Percentiles rank a stretch among this genome's conserved stretches.
These are phyloP conservation scores for Gynochthodes officinalis DNA, from an alignment of 257 asterid genomes.

Conservation along the genomic window DNA sequence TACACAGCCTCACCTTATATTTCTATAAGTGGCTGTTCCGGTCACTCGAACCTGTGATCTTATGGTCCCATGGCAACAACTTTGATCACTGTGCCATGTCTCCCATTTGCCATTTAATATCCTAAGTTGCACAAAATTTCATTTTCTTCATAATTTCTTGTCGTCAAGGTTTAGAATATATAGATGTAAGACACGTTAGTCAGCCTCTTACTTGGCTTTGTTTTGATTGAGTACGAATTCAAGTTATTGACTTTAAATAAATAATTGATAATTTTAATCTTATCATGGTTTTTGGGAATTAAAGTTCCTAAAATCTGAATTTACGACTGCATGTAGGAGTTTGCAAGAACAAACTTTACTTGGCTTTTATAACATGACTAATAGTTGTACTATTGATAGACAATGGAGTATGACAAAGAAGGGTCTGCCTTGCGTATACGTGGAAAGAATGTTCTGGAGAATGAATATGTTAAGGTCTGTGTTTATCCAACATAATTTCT, in stretches of 20 bases:
- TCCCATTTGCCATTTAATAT: no score
- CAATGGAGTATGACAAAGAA: constrained; percentile 90
- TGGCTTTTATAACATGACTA: not conserved
- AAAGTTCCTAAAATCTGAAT: not conserved
- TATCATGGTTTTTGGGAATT: not conserved
- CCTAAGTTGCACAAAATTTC: not conserved
- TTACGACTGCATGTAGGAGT: not conserved
- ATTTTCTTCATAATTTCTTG: not conserved
- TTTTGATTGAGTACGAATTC: not conserved
- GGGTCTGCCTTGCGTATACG: constrained; percentile 87
- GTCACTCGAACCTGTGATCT: no score
- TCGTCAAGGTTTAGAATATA: not conserved
- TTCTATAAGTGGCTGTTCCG: no score
- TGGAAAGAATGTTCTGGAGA: constrained; percentile 87
- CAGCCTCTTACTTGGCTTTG: not conserved
- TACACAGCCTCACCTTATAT: no score
- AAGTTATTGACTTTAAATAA: not conserved
- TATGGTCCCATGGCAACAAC: no score
- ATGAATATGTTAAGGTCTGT: constrained; percentile 90
- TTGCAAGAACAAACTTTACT: not conserved
- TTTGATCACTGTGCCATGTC: no score
- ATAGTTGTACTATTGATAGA: constrained; percentile 30
- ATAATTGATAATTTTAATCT: not conserved
- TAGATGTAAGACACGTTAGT: not conserved
- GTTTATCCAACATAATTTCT: constrained; percentile 15